Evolutionary conservation across 352 stramenopile species (phyloP), one percentile per base, ranked within the genome.

Genomic region (Phytophthora aleatoria): DNA sequence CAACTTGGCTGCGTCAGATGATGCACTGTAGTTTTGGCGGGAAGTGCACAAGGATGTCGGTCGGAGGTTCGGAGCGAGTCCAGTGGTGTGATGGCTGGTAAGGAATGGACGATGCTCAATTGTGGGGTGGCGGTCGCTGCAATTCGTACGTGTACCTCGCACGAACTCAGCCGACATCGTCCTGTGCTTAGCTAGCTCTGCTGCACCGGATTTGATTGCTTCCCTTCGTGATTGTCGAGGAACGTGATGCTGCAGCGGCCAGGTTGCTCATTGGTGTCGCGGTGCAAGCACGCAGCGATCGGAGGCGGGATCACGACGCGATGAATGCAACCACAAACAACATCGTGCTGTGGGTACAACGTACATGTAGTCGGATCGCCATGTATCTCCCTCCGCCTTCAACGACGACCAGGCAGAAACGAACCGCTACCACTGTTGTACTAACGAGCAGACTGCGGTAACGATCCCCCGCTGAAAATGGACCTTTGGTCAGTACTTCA

Each of bases 121-220:
- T 38, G 33, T 38, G 33, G 20, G 9, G 11, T 38, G 6, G 7
- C 33, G 33, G 33, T 38, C 33, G 9, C 33, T 38, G 33, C 33
- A 38, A 12, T 12, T 20, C 20, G 20, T 20, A 20, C 20, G 20
- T 10, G 33, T 12, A 38, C 33, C 33, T 38, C 33, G 33, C 3
- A 12, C 33, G 33, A 12, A 38, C 33, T 38, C 8, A 38, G 8
- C 33, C 33, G 33, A 38, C 33, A 38, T 33, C 1, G 33, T 38
- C 15, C 47, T n/a, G 20, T 43, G n/a, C 48, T 20, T 55, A 54
- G 30, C 45, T 38, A 38, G 27, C 45, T 35, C 30, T 54, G 31
- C 48, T 50, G 24, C 20, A 55, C 49, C 49, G 31, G 49, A 55
- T 55, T 42, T 43, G 48, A 39, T 54, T 54, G 48, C 48, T 54